Percentiles rank a stretch among this genome's conserved stretches.
Conservation (phyloP, 208 protist species). For the Willaertia magna region DNA sequence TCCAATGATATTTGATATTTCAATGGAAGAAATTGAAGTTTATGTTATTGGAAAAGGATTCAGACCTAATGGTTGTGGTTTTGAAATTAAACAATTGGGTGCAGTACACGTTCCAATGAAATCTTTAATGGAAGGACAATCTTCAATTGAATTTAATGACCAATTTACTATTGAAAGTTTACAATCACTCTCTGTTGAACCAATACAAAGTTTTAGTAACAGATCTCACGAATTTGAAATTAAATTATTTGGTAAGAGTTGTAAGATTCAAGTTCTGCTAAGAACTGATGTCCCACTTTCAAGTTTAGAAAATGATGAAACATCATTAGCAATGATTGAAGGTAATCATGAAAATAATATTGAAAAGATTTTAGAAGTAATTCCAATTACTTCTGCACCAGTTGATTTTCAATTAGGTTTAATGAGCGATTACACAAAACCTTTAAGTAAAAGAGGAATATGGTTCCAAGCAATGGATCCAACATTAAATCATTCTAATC, state of each 20-base stretch:
- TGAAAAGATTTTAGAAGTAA: background rate
- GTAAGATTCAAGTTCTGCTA: background rate
- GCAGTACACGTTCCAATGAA: background rate
- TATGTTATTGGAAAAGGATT: background rate
- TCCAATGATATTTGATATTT: background rate
- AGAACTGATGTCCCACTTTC: background rate
- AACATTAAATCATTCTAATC: background rate
- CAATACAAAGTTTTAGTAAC: background rate
- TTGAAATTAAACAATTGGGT: background rate
- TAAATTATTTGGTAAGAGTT: background rate
- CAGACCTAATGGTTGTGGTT: background rate
- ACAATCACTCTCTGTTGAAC: background rate
- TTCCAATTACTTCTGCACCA: background rate
- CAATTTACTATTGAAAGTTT: background rate
- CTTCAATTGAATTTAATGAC: background rate
- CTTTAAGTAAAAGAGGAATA: background rate
- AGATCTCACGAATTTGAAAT: background rate
- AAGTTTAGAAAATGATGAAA: background rate
- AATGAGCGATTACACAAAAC: background rate
- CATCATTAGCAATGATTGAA: background rate
- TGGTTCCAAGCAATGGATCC: background rate
- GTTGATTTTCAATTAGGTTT: background rate
- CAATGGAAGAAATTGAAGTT: background rate
- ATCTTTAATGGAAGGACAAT: background rate
- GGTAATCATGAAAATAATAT: background rate